Base-by-base conservation (phyloP, 129 eudicot genomes). In the Apium graveolens region DNA sequence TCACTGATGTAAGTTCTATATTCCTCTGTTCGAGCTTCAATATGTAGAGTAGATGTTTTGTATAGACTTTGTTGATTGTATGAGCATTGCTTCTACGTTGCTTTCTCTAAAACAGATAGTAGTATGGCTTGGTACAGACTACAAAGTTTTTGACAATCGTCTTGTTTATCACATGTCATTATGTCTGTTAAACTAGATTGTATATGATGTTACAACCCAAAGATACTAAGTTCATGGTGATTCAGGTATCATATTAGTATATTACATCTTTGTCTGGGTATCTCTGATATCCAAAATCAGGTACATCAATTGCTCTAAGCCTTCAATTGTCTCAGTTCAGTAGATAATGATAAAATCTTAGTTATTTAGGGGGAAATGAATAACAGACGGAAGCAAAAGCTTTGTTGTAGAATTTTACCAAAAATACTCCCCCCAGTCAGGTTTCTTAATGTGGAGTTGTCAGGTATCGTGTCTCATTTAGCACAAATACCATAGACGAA, bases 1-100 rank as follows among this genome's bases (percentile, higher is more conserved):
- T 95, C 97, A 39, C 81, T 95, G 78, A 92, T 97, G 98, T 91
- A 87, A 95, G 98, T 65, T 78, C 32, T 74, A 39, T 57, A 20
- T 79, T 17, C 51, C 18, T 35, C 5, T 6, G 49, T 38, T 68
- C 41, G 26, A 24, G 76, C 44, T 70, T 24, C 11, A 17, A 35
- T 37, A 35, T 20, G 17, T 38, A 37, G 11, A 9, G 17, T 37
- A 38, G n/a, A 35, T 34, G 27, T 60, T 65, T 39, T 24, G 12
- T 24, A n/a, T 3, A 34, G 17, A 21, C 13, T 38, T 70, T 38
- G 16, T 11, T 38, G 44, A 34, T 70, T 20, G 5, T 34, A 24
- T 35, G 24, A 38, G 74, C 45, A 38, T 34, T 5, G 18, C 18
- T 70, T 70, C 34, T 60, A 55, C 26, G 21, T 10, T 51, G 26